Evolutionary conservation across 1,139 yeast species (phyloP).

Genomic region (Candida freyschussii): DNA sequence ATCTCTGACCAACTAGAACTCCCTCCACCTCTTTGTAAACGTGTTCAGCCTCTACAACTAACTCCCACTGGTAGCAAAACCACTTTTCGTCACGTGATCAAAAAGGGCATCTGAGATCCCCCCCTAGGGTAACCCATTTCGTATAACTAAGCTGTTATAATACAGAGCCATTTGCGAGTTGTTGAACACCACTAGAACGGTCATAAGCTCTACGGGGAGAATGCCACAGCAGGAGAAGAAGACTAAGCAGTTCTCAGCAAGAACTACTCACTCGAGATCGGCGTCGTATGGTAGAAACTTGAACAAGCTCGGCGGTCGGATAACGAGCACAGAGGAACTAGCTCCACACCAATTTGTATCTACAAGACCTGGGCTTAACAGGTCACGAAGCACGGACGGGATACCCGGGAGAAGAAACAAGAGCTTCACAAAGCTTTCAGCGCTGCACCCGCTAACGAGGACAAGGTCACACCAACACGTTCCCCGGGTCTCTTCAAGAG

Average conservation of each 20-base stretch:
- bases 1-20: too few relatives aligned
- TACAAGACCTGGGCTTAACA: conserved; percentile 18
- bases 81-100: too few relatives aligned
- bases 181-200: too few relatives aligned
- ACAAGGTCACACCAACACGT: conserved; percentile 20
- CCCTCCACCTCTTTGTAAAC: too few relatives aligned
- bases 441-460: conserved; percentile 20
- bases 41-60: too few relatives aligned
- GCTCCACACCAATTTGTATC: conserved; percentile 4
- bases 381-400: conserved; percentile 24
- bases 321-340: conserved; percentile 19
- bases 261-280: conserved; percentile 20
- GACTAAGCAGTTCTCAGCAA: conserved; percentile 24
- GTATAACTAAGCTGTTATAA: too few relatives aligned
- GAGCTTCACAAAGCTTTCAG: conserved; percentile 20
- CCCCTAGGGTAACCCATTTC: too few relatives aligned
- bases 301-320: conserved; percentile 22
- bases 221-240: conserved; percentile 15
- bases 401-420: conserved; percentile 13
- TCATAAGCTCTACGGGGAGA: too few relatives aligned
- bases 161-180: too few relatives aligned
- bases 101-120: too few relatives aligned
- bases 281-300: conserved; percentile 25
- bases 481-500: conserved; percentile 10
- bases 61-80: too few relatives aligned